Base-by-base conservation (phyloP, 202 grass and related monocot species). In the Setaria italica region DNA sequence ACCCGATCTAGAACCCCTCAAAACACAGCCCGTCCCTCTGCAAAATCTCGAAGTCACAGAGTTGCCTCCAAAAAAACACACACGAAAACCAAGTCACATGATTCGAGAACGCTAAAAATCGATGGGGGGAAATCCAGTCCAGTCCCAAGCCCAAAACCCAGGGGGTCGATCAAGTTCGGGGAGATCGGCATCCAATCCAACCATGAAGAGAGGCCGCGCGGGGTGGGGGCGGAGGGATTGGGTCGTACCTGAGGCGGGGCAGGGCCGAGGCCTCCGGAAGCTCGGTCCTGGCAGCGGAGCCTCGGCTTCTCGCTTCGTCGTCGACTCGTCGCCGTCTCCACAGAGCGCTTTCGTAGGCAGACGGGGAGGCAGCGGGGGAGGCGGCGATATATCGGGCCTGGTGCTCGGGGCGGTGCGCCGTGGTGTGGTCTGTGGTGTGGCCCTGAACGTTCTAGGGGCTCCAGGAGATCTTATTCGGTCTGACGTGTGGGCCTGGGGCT, bases 1-100 rank as follows among this genome's bases (percentile, higher is more conserved):
- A 39, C 45, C 72, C 58, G 84, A 87, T 87, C 88, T 67, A 50
- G 87, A 87, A 87, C 75, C 84, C 14, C 30, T 3, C 14, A 5
- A 64, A 64, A 47, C 21, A 21, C 19, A 67, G 4, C 30, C 29
- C 46, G 1, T 1, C 5, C 30, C 63, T 17, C 45, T 2, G 42
- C 16, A 14, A 51, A 51, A 35, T 65, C 25, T 1, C n/a, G 9
- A 50, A 80, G 54, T 57, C 51, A 19, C 4, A 55, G 1, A 6
- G 2, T 73, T 51, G 3, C 29, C 3, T 12, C 49, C 17, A 11
- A 55, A 1, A 41, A 80, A n/a, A 9, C 7, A 7, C 13, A 21
- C 0, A 5, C 30, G 19, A 39, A 39, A 25, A 11, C 10, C 0
- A 3, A 11, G 12, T 2, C 48, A 50, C 17, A 32, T 17, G 33